Evolutionary conservation across 176 grass and related monocot species (phyloP).

Genomic region (Juncus effusus): DNA sequence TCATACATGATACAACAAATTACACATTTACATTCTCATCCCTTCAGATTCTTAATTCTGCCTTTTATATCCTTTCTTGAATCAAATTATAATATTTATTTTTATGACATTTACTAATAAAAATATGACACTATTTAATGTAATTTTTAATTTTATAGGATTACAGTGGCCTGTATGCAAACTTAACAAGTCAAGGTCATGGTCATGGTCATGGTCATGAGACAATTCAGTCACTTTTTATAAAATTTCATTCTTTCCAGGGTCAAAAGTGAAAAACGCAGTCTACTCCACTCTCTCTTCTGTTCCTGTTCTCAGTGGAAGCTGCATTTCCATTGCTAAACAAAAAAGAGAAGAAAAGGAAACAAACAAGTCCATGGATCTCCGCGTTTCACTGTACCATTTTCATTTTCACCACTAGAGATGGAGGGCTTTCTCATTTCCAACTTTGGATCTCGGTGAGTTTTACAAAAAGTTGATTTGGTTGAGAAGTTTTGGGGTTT

Average conservation of each 20-base stretch:
- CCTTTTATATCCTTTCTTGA: too few species aligned
- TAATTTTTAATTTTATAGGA: too few species aligned
- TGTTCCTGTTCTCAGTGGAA: slow-evolving; percentile 23
- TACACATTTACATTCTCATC: too few species aligned
- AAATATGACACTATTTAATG: too few species aligned
- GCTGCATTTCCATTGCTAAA: slow-evolving; percentile 18
- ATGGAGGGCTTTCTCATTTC: slow-evolving; percentile 13
- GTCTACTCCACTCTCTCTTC: neutral
- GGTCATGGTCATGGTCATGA: slow-evolving; percentile 20
- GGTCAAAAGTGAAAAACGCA: slow-evolving; percentile 4
- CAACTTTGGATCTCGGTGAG: slow-evolving; percentile 7
- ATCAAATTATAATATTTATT: too few species aligned
- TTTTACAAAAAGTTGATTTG: slow-evolving; percentile 16
- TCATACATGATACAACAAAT: too few species aligned
- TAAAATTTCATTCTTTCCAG: slow-evolving; percentile 3
- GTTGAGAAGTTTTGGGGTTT: slow-evolving; percentile 10
- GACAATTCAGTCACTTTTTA: neutral
- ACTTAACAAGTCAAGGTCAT: neutral
- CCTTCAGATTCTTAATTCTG: too few species aligned
- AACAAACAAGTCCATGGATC: neutral
- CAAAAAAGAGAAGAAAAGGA: neutral
- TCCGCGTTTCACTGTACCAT: slow-evolving; percentile 23
- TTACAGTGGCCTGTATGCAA: too few species aligned
- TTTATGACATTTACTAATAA: too few species aligned
- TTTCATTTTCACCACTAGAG: slow-evolving; percentile 7